Evolutionary conservation across 495 filamentous ascomycete species (phyloP), one percentile per base, ranked within the genome.

Genomic region (Trichocladium antarcticum): DNA sequence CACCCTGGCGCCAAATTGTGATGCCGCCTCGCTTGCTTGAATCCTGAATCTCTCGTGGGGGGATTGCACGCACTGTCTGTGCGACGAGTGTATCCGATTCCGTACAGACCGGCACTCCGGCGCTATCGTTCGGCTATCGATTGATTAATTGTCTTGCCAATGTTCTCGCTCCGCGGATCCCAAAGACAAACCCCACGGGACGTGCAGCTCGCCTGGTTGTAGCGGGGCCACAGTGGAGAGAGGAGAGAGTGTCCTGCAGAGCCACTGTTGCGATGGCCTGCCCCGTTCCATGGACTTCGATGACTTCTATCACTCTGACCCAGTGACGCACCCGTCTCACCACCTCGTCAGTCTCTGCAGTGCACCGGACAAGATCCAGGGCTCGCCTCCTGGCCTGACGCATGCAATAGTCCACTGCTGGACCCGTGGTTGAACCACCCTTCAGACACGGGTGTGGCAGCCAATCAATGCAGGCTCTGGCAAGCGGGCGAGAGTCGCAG

Each of bases 401-500:
- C 44, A 41, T 47, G 32, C 37, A 47, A 24, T 36, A 17, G 28
- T n/a, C 35, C 35, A 27, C n/a, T 3, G 4, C 1, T 22, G 20
- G 6, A n/a, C n/a, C n/a, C n/a, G 27, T 5, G 16, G 45, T 16
- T 27, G 38, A 42, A 37, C 21, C 39, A 20, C 12, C 31, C 11
- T 34, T 28, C 36, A 55, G 34, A 49, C 42, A 42, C 44, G 42
- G 29, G 36, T 40, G 41, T 45, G 35, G 32, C 47, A 49, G 19
- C 52, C 42, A 50, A 55, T 55, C 52, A 49, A 54, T 55, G 52
- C 52, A 29, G 10, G n/a, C 31, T 42, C 31, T 43, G 39, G 19
- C 39, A 28, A 21, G 5, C 32, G 38, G 37, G 27, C 29, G 15
- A 32, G 37, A 6, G 11, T 24, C 37, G 15, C 16, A n/a, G n/a